Evolutionary conservation across 2,329 filamentous ascomycete species (phyloP).

Genomic region (Aspergillus unguis): DNA sequence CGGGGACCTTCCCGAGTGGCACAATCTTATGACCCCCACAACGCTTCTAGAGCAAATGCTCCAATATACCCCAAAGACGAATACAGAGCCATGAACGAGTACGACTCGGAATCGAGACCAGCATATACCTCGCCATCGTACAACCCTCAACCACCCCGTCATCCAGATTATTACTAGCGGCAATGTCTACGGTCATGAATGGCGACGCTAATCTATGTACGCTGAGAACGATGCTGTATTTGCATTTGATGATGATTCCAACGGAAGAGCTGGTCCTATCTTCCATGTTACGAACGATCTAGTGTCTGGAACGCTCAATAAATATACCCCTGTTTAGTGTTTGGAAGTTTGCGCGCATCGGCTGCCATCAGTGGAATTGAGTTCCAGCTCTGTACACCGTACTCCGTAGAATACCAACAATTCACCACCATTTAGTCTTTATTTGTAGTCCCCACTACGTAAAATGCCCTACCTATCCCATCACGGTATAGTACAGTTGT

Average conservation of each 20-base stretch:
- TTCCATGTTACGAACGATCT: constrained; percentile 27
- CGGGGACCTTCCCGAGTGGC: constrained; percentile 2
- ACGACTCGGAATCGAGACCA: constrained; percentile 20
- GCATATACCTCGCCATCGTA: constrained; percentile 22
- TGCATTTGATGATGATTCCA: constrained; percentile 17
- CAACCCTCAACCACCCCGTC: constrained; percentile 10
- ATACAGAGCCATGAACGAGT: constrained; percentile 12
- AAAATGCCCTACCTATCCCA: no score
- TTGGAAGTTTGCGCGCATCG: constrained; percentile 5
- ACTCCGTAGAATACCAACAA: no score
- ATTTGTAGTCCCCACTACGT: no score
- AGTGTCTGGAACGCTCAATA: constrained; percentile 13
- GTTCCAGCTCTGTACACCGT: no score
- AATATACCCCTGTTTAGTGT: constrained; percentile 12
- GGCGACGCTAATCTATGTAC: not conserved
- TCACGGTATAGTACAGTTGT: not conserved
- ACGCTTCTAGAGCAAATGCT: constrained; percentile 1
- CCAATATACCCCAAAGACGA: not conserved
- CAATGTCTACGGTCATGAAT: not conserved
- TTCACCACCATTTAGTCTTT: no score
- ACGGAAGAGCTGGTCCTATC: constrained; percentile 27
- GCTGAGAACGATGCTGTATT: constrained; percentile 6
- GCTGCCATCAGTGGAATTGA: not conserved
- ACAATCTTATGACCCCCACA: constrained; percentile 4
- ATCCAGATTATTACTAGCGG: constrained; percentile 13